Evolutionary conservation across 352 stramenopile species (phyloP).

Genomic region (Phytophthora lateralis): DNA sequence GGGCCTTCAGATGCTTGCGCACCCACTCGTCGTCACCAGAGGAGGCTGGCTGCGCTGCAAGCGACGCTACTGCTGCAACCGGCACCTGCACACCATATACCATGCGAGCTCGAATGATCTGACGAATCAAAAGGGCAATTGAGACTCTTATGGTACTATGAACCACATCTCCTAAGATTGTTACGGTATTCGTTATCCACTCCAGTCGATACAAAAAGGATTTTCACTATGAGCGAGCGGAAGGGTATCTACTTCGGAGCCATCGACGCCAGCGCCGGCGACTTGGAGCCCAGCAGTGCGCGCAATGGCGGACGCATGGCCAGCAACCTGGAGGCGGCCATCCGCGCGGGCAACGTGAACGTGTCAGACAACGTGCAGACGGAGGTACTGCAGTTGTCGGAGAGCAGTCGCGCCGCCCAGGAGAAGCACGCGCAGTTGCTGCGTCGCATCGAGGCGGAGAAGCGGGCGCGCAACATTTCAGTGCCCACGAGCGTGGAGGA

Average conservation of each 20-base stretch:
- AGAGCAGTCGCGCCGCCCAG: slow-evolving; percentile 82
- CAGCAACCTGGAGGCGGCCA: slow-evolving; percentile 67
- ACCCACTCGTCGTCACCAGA: slow-evolving; percentile 67
- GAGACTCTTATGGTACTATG: not conserved
- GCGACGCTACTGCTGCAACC: not conserved
- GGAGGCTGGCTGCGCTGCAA: slow-evolving; percentile 29
- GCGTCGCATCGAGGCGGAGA: slow-evolving; percentile 91
- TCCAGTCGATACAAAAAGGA: not conserved
- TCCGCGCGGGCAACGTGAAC: slow-evolving; percentile 86
- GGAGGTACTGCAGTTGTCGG: slow-evolving; percentile 83
- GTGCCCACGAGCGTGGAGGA: slow-evolving; percentile 94
- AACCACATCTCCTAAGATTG: not conserved
- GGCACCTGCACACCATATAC: slow-evolving; percentile 3
- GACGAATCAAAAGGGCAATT: slow-evolving; percentile 5
- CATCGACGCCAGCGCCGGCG: slow-evolving; percentile 45
- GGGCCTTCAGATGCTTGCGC: slow-evolving; percentile 35
- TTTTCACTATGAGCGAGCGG: slow-evolving; percentile 63
- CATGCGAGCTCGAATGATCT: slow-evolving; percentile 19
- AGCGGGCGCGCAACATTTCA: slow-evolving; percentile 87
- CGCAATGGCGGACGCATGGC: slow-evolving; percentile 15
- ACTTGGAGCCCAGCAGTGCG: slow-evolving; percentile 57
- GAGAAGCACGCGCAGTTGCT: slow-evolving; percentile 90
- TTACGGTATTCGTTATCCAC: not conserved
- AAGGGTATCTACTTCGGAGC: slow-evolving; percentile 86
- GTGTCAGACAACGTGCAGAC: slow-evolving; percentile 75